Percentiles rank a stretch among this genome's conserved stretches.
Evolutionary conservation across 768 basidiomycete species (phyloP).

Genomic region (Tulasnella sp.): DNA sequence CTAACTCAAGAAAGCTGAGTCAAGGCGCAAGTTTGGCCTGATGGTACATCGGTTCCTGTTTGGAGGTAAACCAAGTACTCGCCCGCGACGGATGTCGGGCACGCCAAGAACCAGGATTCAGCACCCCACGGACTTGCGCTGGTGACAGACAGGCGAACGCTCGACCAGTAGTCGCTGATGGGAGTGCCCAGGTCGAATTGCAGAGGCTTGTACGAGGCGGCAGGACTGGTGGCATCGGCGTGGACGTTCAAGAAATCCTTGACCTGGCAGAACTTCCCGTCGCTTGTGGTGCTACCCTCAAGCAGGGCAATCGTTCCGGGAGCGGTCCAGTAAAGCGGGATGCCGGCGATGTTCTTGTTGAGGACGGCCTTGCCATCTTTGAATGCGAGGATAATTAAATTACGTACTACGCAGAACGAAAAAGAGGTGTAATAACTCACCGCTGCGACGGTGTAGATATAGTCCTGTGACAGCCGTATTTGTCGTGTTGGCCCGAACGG

Average conservation of each 20-base stretch:
- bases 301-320: background rate
- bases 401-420: background rate
- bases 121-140: background rate
- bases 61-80: background rate
- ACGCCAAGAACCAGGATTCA: background rate
- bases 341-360: background rate
- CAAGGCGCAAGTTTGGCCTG: background rate
- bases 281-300: background rate
- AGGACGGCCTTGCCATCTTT: slow-evolving; percentile 49
- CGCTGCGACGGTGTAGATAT: background rate
- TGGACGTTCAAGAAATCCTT: background rate
- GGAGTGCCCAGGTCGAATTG: background rate
- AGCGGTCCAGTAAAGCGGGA: background rate
- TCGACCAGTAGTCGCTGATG: background rate
- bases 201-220: background rate
- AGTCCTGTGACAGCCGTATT: background rate
- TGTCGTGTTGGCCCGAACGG: background rate
- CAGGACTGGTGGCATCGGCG: background rate
- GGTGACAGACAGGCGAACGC: background rate
- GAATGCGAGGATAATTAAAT: no score
- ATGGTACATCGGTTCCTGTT: background rate
- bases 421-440: background rate
- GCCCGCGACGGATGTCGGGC: background rate
- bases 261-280: background rate
- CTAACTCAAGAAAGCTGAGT: background rate